Base-by-base conservation (phyloP, 495 filamentous ascomycete species). In the Ascobolus immersus region DNA sequence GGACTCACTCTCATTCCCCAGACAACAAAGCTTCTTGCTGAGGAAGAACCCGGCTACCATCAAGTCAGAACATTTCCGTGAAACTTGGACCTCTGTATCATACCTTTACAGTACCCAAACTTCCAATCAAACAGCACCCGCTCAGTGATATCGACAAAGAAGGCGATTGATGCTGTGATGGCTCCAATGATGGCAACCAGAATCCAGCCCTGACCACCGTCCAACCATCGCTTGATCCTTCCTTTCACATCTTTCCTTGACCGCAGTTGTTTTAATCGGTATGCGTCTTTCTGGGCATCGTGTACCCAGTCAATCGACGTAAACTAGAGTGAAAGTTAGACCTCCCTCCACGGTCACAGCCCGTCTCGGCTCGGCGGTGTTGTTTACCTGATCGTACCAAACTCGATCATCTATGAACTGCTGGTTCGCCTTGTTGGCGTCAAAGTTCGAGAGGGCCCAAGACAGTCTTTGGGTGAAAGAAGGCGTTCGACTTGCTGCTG, bases 271-370 rank as follows among this genome's bases (percentile, higher is more conserved):
- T 82, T 89, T 23, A 89, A 67, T 28, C 86, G 73, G 34, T 73
- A 76, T 27, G 80, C 78, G 52, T 96, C 86, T 45, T 82, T 81
- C 40, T 94, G 92, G 50, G 77, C 86, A 45, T 96, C 86, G 47
- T 90, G 81, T 5, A 96, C 86, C 86, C 84, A 94, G 52, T 96
- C 86, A 43, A 25, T 94, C 7, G 77, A 91, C 4, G 84, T 93
- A 53, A 94, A 93, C 53, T 49, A 37, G 11, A 30, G 33, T 12
- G n/a, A 1, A 34, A 33, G 34, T 43, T 14, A 43, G 27, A 32
- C 35, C 29, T 35, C 25, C 7, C 22, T 21, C 10, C 7, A 28
- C 9, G 9, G 9, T 22, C 15, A 9, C 9, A 36, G n/a, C 19
- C n/a, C 14, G 11, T 14, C 22, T 23, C 17, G 15, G 9, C 14